Percentiles rank a stretch among this genome's conserved stretches.
phyloP scores from a whole-genome alignment of 2,329 filamentous ascomycete genomes.

The Cytospora paraplurivora region DNA sequence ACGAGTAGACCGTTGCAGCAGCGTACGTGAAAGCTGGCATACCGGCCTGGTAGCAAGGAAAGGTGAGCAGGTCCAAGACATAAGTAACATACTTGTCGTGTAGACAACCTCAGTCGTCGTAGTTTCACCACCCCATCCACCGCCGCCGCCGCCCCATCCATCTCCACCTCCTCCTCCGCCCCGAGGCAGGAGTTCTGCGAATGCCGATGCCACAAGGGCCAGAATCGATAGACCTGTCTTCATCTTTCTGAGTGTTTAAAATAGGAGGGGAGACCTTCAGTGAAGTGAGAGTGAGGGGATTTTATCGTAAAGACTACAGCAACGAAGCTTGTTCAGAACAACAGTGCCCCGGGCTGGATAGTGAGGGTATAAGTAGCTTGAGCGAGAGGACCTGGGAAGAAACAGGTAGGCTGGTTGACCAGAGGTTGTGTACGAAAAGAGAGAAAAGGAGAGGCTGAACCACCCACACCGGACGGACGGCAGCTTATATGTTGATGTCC shows the following conservation, averaged over 20 bases:
- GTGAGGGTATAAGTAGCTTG: constrained; percentile 36
- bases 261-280: constrained; percentile 13
- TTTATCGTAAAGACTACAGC: constrained; percentile 2
- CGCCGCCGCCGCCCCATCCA: constrained; percentile 23
- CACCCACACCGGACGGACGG: constrained; percentile 20
- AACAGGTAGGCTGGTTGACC: constrained; percentile 31
- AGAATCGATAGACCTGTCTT: constrained; percentile 38
- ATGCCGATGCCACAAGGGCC: constrained; percentile 35
- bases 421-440: constrained; percentile 28
- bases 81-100: constrained; percentile 25
- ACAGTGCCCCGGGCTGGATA: constrained; percentile 18
- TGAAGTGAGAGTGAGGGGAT: constrained; percentile 25
- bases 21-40: background rate
- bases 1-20: background rate
- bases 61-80: background rate
- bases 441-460: constrained; percentile 26
- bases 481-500: constrained; percentile 23
- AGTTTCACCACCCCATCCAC: constrained; percentile 21
- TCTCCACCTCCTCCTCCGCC: constrained; percentile 21
- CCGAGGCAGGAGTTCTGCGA: constrained; percentile 32
- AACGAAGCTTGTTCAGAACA: constrained; percentile 6
- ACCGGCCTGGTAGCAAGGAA: no score
- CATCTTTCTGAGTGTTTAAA: constrained; percentile 33
- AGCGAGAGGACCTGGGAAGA: constrained; percentile 36
- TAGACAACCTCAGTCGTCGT: constrained; percentile 31